Conservation (phyloP, 2,329 filamentous ascomycete genomes). For the Arthrobotrys sinensis region DNA sequence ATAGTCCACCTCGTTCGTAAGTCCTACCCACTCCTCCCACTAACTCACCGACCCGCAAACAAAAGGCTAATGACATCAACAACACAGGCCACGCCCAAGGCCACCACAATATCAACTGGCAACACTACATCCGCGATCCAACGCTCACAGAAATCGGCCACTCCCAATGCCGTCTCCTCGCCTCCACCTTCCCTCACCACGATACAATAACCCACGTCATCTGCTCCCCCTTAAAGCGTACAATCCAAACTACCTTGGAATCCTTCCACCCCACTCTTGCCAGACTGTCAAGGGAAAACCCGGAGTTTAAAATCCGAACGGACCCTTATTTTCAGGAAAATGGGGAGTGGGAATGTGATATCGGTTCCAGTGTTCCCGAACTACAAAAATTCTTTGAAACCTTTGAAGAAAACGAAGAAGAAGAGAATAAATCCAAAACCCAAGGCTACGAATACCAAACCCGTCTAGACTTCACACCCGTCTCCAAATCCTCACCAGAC, state of each 20-base stretch:
- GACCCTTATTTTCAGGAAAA: constrained; percentile 66
- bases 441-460: constrained; percentile 2
- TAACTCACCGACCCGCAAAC: neutral
- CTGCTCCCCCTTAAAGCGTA: constrained; percentile 66
- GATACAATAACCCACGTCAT: constrained; percentile 63
- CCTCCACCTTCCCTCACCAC: constrained; percentile 56
- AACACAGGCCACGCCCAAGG: constrained; percentile 62
- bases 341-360: constrained; percentile 65
- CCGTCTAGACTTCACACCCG: constrained; percentile 35
- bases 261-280: constrained; percentile 63
- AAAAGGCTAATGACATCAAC: constrained; percentile 18
- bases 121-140: constrained; percentile 62
- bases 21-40: neutral
- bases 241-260: constrained; percentile 66
- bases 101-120: constrained; percentile 61
- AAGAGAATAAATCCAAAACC: neutral
- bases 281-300: constrained; percentile 51
- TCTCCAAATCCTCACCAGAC: neutral
- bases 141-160: constrained; percentile 62
- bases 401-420: neutral
- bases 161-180: constrained; percentile 61
- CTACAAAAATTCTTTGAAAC: neutral
- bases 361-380: constrained; percentile 62
- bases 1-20: constrained; percentile 53
- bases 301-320: constrained; percentile 63